Evolutionary conservation across 2,329 filamentous ascomycete species (phyloP), one percentile per base, ranked within the genome.

Genomic region (Colletotrichum camelliae): DNA sequence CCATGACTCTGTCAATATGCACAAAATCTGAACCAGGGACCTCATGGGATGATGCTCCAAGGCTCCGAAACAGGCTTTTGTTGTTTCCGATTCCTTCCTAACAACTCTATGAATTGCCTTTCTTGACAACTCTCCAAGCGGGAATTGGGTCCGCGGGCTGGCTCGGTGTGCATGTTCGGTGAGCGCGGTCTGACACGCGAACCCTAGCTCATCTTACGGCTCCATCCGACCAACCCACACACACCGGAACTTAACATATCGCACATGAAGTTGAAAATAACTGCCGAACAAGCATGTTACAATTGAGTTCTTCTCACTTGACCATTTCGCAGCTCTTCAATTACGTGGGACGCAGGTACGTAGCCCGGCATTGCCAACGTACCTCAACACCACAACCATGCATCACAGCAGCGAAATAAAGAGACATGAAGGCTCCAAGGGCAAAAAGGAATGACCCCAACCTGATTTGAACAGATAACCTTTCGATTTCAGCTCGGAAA

Each of bases 381-480:
- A 10, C 2, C 43, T 52, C 43, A 21, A 52, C 43, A 52, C 43
- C 43, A 52, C n/a, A 52, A 13, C 43, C 43, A 52, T n/a, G n/a
- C 43, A 52, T 52, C 43, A 21, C n/a, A 52, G 43, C 5, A 21
- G n/a, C n/a, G n/a, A 21, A 52, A 52, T 52, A 7, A 52, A 52
- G n/a, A 52, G 4, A 3, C 2, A 52, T 1, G 43, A 24, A 2
- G 10, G 0, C 3, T 24, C 1, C 43, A 52, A n/a, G 43, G 43
- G 1, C 43, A 52, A 52, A 52, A 52, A 52, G n/a, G 0, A 2
- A 21, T 52, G 43, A 72, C 27, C 70, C 70, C 62, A 58, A 72
- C 70, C 70, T 31, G 70, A 72, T 72, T 72, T 67, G 70, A 72
- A 68, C 58, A 31, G 58, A 64, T 70, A 64, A 70, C 68, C 68